Evolutionary conservation across 225 moss, liverwort and hornwort genomes (phyloP), one percentile per base, ranked within the genome.

Genomic region (Rhytidiadelphus loreus): DNA sequence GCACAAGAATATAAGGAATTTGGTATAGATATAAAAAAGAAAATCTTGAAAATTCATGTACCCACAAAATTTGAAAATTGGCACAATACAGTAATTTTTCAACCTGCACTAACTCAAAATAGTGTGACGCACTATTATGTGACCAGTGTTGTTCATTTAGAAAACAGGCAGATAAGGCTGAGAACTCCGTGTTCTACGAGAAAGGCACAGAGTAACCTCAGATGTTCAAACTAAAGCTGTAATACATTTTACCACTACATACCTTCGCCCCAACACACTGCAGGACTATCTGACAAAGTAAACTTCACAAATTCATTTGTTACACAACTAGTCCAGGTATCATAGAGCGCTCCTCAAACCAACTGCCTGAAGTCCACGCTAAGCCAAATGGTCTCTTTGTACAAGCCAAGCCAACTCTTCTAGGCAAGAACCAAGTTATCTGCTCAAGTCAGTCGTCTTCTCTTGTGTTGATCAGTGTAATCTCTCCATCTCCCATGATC

Each of bases 401-500:
- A 90, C 90, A 90, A 86, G 83, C 87, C 90, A 84, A 87, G 86
- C 88, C 86, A 86, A 87, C 70, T 77, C 84, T 86, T 86, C 30
- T 41, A 60, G 74, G 87, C 74, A 86, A 73, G 32, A 77, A 62
- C 65, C 41, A 64, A 78, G 52, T 16, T n/a, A 81, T 44, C 50
- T 44, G 64, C 76, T 92, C 84, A 94, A 63, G 86, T 86, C 39
- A 91, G 93, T 48, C 93, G 88, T 81, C 88, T 87, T 75, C 25
- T 93, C 58, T 92, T 91, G 52, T 92, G 91, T 63, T 92, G 92
- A 71, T 96, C 95, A 82, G 90, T 85, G 83, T 95, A 99, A 68
- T 95, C 93, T 79, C 90, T 89, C 98, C 98, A 97, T 88, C 87
- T 95, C 79, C 90, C 90, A 92, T 99, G 98, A 60, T 99, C 96